Percentiles rank a stretch among this genome's conserved stretches.
Evolutionary conservation across 192 early-diverging fungal species (phyloP).

Genomic region (Rhizophagus sp.): DNA sequence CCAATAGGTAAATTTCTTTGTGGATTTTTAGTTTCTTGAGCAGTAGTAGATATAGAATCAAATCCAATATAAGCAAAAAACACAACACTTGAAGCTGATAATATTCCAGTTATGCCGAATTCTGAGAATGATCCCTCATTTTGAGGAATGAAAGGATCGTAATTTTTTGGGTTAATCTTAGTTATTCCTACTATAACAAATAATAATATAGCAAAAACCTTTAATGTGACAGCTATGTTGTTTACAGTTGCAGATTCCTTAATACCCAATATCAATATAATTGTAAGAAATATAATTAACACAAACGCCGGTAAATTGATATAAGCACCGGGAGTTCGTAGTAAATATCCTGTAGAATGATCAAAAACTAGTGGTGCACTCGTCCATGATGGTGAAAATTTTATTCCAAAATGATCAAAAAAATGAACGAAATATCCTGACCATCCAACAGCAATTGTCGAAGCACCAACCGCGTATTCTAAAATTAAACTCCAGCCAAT

Average conservation of each 20-base stretch:
- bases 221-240: conserved; percentile 68
- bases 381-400: conserved; percentile 57
- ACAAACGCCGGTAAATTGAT: conserved; percentile 78
- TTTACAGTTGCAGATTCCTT: conserved; percentile 74
- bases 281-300: conserved; percentile 64
- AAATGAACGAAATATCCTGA: conserved; percentile 78
- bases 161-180: conserved; percentile 72
- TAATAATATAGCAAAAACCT: conserved; percentile 69
- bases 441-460: conserved; percentile 81
- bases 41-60: conserved; percentile 84
- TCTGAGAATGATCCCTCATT: conserved; percentile 51
- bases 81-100: conserved; percentile 71
- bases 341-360: not conserved
- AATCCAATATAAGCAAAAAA: conserved; percentile 88
- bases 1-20: conserved; percentile 83
- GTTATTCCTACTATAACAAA: conserved; percentile 79
- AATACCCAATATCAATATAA: conserved; percentile 72
- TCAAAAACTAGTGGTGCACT: conserved; percentile 69
- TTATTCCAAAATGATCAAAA: conserved; percentile 57
- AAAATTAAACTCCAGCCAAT: conserved; percentile 90
- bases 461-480: conserved; percentile 85
- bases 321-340: conserved; percentile 43
- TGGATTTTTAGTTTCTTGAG: conserved; percentile 81
- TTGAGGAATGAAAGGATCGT: conserved; percentile 75
- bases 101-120: conserved; percentile 71